Base-by-base conservation (phyloP, 352 stramenopile species). In the Globisporangium echinulatum region DNA sequence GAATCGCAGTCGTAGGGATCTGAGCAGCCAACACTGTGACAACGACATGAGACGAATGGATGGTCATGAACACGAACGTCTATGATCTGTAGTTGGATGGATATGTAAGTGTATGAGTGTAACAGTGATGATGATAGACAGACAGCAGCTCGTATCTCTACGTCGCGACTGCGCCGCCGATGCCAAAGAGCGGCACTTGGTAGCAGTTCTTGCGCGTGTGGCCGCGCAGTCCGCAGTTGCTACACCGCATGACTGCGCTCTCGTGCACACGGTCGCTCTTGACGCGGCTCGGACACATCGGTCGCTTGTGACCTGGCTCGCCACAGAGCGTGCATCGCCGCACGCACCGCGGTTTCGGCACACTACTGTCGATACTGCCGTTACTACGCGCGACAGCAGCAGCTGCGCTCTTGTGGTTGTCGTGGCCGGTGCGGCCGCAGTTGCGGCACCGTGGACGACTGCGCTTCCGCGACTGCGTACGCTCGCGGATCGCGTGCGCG, bases 161-260 rank as follows among this genome's bases (percentile, higher is more conserved):
- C 7, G 19, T 14, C 33, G 15, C 19, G 19, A 13, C 33, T 0
- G 33, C 5, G 15, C 25, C 51, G 51, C 19, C 14, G 19, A n/a
- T n/a, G n/a, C 11, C 15, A 37, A 36, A 36, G 15, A 13, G n/a
- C 37, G 15, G n/a, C 37, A 13, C 7, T 19, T 56, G 51, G 37
- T 47, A 36, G 38, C 51, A 56, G 14, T 13, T 36, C 38, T 46
- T 47, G 51, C 51, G 38, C 7, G 9, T 59, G 59, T 64, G 59
- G 0, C 59, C 59, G 3, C 50, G n/a, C 4, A 59, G 52, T 3
- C 53, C 47, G 46, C 59, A 64, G n/a, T 56, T 54, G 13, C 52
- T 25, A 25, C 59, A 62, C 7, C 56, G 56, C 25, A 33, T 13
- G 2, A 52, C 55, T 44, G 55, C n/a, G 11, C 36, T 15, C 25